phyloP scores from a whole-genome alignment of 441 rosid genomes.

The Populus tomentosa region DNA sequence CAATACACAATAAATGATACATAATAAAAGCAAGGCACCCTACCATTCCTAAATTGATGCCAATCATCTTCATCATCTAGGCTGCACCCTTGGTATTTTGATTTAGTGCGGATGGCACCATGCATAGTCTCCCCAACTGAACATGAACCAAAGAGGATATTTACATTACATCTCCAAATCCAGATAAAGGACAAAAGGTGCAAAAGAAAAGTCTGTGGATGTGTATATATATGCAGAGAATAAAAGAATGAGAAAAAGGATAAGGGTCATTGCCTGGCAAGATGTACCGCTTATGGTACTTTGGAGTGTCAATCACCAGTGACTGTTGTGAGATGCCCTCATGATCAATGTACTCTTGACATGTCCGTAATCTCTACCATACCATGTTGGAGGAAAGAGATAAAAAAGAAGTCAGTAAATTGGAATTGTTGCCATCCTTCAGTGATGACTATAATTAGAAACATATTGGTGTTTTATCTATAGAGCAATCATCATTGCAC shows the following conservation, averaged over 20 bases:
- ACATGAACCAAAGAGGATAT: constrained; percentile 7
- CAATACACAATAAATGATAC: not conserved
- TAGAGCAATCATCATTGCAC: not conserved
- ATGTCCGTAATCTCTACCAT: constrained; percentile 73
- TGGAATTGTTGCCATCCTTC: not conserved
- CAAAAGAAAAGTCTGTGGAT: not conserved
- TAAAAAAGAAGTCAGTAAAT: not conserved
- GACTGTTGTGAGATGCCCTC: constrained; percentile 88
- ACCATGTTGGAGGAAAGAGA: constrained; percentile 11
- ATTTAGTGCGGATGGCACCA: constrained; percentile 47
- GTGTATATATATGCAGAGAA: not conserved
- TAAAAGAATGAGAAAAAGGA: not conserved
- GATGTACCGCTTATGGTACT: constrained; percentile 82
- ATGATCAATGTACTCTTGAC: constrained; percentile 81
- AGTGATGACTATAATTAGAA: not conserved
- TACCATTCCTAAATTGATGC: constrained; percentile 81
- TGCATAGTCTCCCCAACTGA: constrained; percentile 79
- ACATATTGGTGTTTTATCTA: not conserved
- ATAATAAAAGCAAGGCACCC: constrained; percentile 3
- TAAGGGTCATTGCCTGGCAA: constrained; percentile 58
- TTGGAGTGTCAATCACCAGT: constrained; percentile 70
- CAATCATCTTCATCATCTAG: constrained; percentile 83
- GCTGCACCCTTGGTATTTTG: constrained; percentile 63
- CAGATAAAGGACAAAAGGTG: not conserved
- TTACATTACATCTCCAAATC: constrained; percentile 1